Evolutionary conservation across 805 yeast species (phyloP), one percentile per base, ranked within the genome.

Genomic region (Candida fluviatilis): DNA sequence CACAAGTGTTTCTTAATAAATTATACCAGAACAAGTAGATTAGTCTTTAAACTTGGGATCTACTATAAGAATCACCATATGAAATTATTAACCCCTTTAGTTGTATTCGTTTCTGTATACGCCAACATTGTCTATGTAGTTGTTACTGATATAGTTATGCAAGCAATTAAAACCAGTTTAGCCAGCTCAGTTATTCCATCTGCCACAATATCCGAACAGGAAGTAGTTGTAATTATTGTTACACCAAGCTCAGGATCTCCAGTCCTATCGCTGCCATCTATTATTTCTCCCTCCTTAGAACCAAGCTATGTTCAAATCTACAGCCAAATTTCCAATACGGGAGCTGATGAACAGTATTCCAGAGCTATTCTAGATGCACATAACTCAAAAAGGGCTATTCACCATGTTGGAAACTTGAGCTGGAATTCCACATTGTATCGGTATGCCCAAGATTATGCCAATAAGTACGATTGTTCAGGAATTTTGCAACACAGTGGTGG

Each of bases 341-440:
- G 47, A 2, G 41, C 53, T 28, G 63, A 62, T 47, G 37, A 40
- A 17, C 32, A 31, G 14, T 63, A 60, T 36, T 62, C 67, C 14
- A 49, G 43, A 21, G 51, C 46, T 23, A 61, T 57, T 27, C 53
- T 63, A 36, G 59, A 57, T 37, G 55, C 64, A 2, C 69, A 63
- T 49, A 63, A 63, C 42, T 23, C 46, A 19, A 52, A 62, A 40
- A 48, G 69, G 35, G 59, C 60, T 2, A 37, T 42, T 5, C 68
- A 63, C 38, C 54, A 55, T 16, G 66, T 49, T 4, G 56, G 49
- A 4, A 49, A 49, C 0, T 54, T 86, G 38, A 34, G 57, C 1
- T 86, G 95, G 95, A 70, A 72, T 42, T 49, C 59, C 5, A 62
- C 61, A 0, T 57, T 81, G 15, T 31, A 31, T 21, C 46, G 56